Base-by-base conservation (phyloP, 139 green algal genomes). In the Chlorella sp. region DNA sequence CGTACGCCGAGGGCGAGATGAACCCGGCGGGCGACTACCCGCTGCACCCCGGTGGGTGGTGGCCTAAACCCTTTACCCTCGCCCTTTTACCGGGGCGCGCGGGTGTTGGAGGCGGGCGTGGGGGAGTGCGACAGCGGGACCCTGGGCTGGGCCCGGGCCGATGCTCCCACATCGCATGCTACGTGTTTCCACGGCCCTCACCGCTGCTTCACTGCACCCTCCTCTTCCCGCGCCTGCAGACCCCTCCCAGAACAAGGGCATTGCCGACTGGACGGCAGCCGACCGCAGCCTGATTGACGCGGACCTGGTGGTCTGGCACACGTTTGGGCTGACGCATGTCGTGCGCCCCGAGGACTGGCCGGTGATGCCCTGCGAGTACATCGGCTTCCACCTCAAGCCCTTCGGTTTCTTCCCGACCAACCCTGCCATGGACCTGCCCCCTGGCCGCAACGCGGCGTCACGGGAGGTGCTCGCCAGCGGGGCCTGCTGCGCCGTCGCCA, bases 291-390 rank as follows among this genome's bases (percentile, higher is more conserved):
- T 96, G 40, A 43, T 69, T 27, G 81, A 87, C 41, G 66, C 79
- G 29, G 89, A 95, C 76, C 84, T 88, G 17, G 91, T 97, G 64
- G 58, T 97, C n/a, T 97, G 92, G 91, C 93, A 93, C 84, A 90
- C 86, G 8, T 92, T 95, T 74, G 93, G 93, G 17, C 79, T 97
- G 4, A 97, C 92, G 0, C 93, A 97, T 73, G 58, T 96, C 7
- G 88, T 90, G n/a, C 79, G 90, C 72, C 21, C 89, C 29, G 90
- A 94, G 82, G 91, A 96, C 74, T 95, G 87, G 68, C 93, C 93
- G 5, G 87, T 97, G 46, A 97, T 97, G 93, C 92, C 93, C 0
- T 86, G 90, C 27, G 92, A 97, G 86, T 71, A 63, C 35, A 73
- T 88, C 15, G 81, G 79, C 45, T 93, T 95, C 81, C 64, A 74